Base-by-base conservation (phyloP, 2,329 filamentous ascomycete species). In the Chalaropsis ovoidea region DNA sequence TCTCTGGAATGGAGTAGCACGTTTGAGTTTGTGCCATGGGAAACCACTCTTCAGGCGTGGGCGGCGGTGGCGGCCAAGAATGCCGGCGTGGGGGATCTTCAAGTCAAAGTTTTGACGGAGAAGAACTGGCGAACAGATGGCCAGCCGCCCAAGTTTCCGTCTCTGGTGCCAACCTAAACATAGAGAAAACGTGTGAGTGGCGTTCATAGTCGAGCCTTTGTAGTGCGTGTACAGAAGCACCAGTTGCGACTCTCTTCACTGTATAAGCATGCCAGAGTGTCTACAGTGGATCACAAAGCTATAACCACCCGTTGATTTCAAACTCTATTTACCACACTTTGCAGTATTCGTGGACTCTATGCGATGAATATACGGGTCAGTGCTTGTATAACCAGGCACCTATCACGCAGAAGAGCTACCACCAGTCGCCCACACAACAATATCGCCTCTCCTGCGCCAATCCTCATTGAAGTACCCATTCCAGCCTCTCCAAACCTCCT, bases 381-480 rank as follows among this genome's bases (percentile, higher is more conserved):
- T 27, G 22, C 47, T 22, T 52, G 15, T 52, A 52, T 58, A 31
- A 31, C 27, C 27, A 17, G 6, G 54, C 54, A 58, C 31, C 27
- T 39, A 58, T 58, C 31, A 17, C 27, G 6, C 24, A 39, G 54
- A 58, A n/a, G 24, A 58, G 5, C 54, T n/a, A 17, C 27, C 31
- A 8, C 49, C 47, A n/a, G 61, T 63, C n/a, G 31, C 79, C 84
- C 84, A 87, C 19, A 87, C 81, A 35, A 86, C 76, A 69, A 87
- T 75, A 68, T 77, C 76, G 0, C 84, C 84, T 1, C 75, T 72
- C 65, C 84, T 77, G 65, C 83, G 76, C 74, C 76, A 78, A 71
- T 87, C 84, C 71, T 86, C 84, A 69, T 82, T 83, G 71, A 85
- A 86, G 61, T 83, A 74, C 11, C 82, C 84, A 71, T 86, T 87